Evolutionary conservation across 2,329 filamentous ascomycete species (phyloP), one percentile per base, ranked within the genome.

Genomic region (Phialophora verrucosa): DNA sequence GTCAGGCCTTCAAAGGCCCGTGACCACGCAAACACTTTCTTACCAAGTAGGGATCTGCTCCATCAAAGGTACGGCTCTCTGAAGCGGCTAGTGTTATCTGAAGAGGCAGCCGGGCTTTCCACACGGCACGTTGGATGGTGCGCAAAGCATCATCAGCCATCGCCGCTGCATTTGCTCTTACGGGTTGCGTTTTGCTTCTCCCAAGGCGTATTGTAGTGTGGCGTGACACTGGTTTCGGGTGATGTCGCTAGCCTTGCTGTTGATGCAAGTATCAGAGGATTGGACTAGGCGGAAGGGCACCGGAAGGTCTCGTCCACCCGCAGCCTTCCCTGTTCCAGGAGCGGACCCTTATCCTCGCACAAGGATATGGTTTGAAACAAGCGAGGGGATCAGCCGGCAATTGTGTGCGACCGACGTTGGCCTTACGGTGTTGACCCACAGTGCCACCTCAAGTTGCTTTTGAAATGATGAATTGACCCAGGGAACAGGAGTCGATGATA

Each of bases 21-120:
- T 31, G 59, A 27, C 2, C 14, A 54, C 23, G 1, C 20, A 20
- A 38, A 1, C 10, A 47, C 12, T 32, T 27, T 71, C 74, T 63
- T 79, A 87, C 85, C 70, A 89, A 74, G 72, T 89, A 90, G 25
- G 86, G 82, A 69, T 88, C 85, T 17, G 83, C 84, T 50, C 85
- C 78, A 72, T 89, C 83, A 74, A 84, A 89, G 1, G 81, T 84
- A 64, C 86, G 82, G 74, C 85, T 88, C 74, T 89, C 87, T 49
- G 82, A 81, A 62, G 84, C 82, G 56, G 86, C 81, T 47, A 89
- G 80, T 4, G 80, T 78, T 65, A 90, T 88, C 73, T 88, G 84
- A 32, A 90, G 77, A 27, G 87, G 85, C 54, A 90, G 78, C 35
- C 81, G 83, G 50, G 86, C 87, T 65, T 82, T 78, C 87, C 87